These are phyloP conservation scores for Eragrostis tef DNA, from an alignment of 202 grass and related monocot species.

Conservation along the genomic window DNA sequence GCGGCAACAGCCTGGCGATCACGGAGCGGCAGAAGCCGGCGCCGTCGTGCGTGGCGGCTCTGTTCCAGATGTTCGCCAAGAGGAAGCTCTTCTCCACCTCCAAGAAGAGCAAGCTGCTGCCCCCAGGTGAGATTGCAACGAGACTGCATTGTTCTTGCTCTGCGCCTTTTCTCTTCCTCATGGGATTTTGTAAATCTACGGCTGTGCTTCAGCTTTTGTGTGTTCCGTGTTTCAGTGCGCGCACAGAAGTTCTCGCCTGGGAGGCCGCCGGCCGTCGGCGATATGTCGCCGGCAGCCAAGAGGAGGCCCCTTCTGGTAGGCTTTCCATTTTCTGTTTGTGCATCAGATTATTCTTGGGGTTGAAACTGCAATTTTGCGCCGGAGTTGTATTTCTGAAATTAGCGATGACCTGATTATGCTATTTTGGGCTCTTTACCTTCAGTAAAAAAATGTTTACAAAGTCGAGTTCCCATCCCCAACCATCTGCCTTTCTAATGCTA, in stretches of 20 bases:
- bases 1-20: conserved; percentile 48
- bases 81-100: conserved; percentile 59
- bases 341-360: background rate
- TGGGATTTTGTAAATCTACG: background rate
- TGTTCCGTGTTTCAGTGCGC: conserved; percentile 45
- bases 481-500: background rate
- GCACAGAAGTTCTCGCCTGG: conserved; percentile 40
- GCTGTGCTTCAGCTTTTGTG: background rate
- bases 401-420: background rate
- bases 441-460: background rate
- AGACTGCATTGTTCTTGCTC: conserved; percentile 24
- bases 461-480: background rate
- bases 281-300: conserved; percentile 39
- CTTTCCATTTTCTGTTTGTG: background rate
- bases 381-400: conserved; percentile 7
- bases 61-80: conserved; percentile 67
- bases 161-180: background rate
- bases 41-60: conserved; percentile 60
- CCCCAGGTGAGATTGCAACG: conserved; percentile 48
- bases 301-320: conserved; percentile 51
- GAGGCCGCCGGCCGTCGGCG: conserved; percentile 10
- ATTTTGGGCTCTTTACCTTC: background rate
- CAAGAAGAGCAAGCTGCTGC: conserved; percentile 60
- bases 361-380: background rate
- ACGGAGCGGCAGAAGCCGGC: conserved; percentile 57